phyloP scores from a whole-genome alignment of 2,329 filamentous ascomycete genomes.

The Apiospora marii region DNA sequence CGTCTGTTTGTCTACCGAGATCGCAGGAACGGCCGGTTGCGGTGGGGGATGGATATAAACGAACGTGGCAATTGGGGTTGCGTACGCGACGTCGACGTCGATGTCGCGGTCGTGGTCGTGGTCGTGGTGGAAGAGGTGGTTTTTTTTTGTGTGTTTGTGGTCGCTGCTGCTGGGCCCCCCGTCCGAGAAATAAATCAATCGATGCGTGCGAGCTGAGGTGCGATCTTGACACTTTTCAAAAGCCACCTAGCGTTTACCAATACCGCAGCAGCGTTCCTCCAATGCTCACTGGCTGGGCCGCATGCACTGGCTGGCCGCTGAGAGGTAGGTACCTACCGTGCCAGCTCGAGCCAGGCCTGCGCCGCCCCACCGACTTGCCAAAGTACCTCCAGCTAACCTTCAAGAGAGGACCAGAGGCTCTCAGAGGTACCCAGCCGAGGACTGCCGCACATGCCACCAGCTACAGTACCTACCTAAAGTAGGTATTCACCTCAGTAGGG shows the following conservation, averaged over 20 bases:
- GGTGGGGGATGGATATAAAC: neutral
- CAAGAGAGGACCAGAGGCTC: neutral
- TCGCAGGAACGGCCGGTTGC: neutral
- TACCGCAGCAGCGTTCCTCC: neutral
- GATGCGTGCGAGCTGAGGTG: slow-evolving; percentile 9
- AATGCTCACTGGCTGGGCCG: neutral
- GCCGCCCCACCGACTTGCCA: neutral
- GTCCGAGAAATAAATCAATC: neutral
- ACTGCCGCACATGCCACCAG: neutral
- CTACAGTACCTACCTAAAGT: no score
- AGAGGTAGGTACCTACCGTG: no score
- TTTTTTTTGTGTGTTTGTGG: neutral
- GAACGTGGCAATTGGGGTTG: neutral
- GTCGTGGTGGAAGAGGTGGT: neutral
- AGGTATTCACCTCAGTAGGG: no score
- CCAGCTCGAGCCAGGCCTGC: neutral
- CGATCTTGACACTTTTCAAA: slow-evolving; percentile 31
- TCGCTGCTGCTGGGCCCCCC: neutral
- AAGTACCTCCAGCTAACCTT: neutral
- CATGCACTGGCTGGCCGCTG: neutral
- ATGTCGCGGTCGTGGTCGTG: neutral
- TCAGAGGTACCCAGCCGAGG: neutral
- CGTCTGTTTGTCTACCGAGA: neutral
- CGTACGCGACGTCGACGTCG: neutral
- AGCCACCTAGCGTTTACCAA: slow-evolving; percentile 17